These are phyloP conservation scores for Cynanchum wilfordii DNA, from an alignment of 257 asterid species.

Conservation along the genomic window DNA sequence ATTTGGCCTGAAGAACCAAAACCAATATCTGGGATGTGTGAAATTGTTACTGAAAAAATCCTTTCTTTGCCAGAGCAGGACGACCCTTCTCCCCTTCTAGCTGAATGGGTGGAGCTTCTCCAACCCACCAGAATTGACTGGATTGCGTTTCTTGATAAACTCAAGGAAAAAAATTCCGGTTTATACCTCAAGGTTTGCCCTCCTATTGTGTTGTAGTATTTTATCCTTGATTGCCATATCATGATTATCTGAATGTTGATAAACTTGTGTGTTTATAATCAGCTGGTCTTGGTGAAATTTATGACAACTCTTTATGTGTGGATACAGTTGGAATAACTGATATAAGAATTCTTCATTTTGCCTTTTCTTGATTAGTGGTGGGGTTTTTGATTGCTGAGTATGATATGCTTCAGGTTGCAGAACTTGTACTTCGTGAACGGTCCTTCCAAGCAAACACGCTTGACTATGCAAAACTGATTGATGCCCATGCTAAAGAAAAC, in stretches of 20 bases:
- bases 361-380: slow-evolving; percentile 1
- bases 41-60: slow-evolving; percentile 62
- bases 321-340: not conserved
- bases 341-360: not conserved
- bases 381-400: not conserved
- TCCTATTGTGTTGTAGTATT: not conserved
- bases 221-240: not conserved
- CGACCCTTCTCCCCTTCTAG: slow-evolving; percentile 58
- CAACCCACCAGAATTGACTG: slow-evolving; percentile 83
- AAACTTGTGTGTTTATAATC: not conserved
- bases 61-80: slow-evolving; percentile 46
- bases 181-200: slow-evolving; percentile 56
- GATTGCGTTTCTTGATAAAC: slow-evolving; percentile 61
- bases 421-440: slow-evolving; percentile 57
- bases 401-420: slow-evolving; percentile 54
- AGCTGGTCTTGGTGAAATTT: not conserved
- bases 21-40: slow-evolving; percentile 61
- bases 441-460: slow-evolving; percentile 63
- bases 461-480: slow-evolving; percentile 71
- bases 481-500: slow-evolving; percentile 48
- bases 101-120: slow-evolving; percentile 68
- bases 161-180: slow-evolving; percentile 37
- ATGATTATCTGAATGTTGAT: not conserved
- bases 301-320: not conserved
- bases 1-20: slow-evolving; percentile 72